Base-by-base conservation (phyloP, 2,329 filamentous ascomycete species). In the Magnaporthales sp. region DNA sequence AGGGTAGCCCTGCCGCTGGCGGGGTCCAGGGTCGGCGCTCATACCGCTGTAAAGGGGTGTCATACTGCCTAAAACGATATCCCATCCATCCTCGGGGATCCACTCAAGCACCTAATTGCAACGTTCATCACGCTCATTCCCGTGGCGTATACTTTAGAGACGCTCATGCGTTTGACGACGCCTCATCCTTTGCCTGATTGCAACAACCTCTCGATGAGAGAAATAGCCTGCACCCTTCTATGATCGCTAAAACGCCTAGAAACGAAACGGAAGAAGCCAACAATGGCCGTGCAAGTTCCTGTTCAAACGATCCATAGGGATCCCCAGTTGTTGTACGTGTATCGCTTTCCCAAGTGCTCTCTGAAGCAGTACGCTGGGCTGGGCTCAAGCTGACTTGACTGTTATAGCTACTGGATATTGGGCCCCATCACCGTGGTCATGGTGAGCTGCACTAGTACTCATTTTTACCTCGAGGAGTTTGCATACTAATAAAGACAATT, bases 261-360 rank as follows among this genome's bases (percentile, higher is more conserved):
- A 26, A 31, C 60, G 5, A 30, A 27, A 32, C 5, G 10, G 24
- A 58, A 58, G 15, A 58, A 58, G 22, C 22, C 22, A 70, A 77
- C 60, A 65, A 98, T 98, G 94, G 90, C 91, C 15, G 60, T 24
- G 73, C 89, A 95, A 81, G 84, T 90, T 71, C 86, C 91, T 71
- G 89, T 92, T 72, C 95, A 99, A 84, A 95, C 93, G 83, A 97
- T 99, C 86, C 91, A 96, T 82, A 81, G 95, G 86, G 96, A 99
- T 90, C 94, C 95, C 75, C 93, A 97, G 80, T 84, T 99, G 71
- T 97, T 99, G 95, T 98, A 83, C 76, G 91, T 79, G 66, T 19
- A 10, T 26, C 27, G 13, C 54, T 11, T 61, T 30, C 19, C n/a
- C 19, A 22, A 51, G 51, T 15, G 46, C 10, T 26, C 5, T 54